Conservation (phyloP, 768 basidiomycete species). For the Lactarius trivialis region DNA sequence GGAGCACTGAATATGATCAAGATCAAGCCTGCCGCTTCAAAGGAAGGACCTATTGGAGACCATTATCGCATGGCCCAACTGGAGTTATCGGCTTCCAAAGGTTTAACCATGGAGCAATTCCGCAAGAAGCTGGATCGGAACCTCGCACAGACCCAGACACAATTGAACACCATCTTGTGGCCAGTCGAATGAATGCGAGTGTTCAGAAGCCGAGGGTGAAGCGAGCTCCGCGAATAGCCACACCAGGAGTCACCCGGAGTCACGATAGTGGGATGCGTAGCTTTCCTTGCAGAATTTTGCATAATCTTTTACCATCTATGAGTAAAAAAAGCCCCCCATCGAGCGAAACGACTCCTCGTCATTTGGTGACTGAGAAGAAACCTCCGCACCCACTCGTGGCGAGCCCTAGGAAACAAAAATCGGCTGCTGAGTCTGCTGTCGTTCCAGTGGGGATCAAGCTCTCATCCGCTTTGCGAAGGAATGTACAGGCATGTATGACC, state of each 20-base stretch:
- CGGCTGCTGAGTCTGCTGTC: too few relatives aligned
- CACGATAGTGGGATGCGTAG: background rate
- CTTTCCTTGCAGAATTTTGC: background rate
- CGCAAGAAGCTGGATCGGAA: background rate
- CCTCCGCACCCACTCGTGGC: background rate
- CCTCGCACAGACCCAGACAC: background rate
- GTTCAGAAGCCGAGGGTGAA: background rate
- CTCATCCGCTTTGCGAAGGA: constrained; percentile 16
- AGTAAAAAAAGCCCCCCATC: background rate
- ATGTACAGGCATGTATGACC: constrained; percentile 17
- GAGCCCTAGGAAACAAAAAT: background rate
- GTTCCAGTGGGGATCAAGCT: constrained; percentile 7
- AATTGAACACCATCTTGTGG: background rate
- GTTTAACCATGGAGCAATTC: background rate
- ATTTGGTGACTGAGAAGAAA: background rate
- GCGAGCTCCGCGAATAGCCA: background rate
- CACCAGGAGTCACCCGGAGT: background rate
- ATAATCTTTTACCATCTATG: background rate
- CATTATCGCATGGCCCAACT: too few relatives aligned
- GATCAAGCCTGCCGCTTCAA: background rate
- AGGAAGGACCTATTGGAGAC: too few relatives aligned
- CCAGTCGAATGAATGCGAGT: background rate
- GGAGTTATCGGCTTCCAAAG: background rate
- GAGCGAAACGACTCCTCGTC: background rate
- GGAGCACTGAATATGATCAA: background rate